Conservation (phyloP, 75 land plant genomes). For the Cunninghamia lanceolata region DNA sequence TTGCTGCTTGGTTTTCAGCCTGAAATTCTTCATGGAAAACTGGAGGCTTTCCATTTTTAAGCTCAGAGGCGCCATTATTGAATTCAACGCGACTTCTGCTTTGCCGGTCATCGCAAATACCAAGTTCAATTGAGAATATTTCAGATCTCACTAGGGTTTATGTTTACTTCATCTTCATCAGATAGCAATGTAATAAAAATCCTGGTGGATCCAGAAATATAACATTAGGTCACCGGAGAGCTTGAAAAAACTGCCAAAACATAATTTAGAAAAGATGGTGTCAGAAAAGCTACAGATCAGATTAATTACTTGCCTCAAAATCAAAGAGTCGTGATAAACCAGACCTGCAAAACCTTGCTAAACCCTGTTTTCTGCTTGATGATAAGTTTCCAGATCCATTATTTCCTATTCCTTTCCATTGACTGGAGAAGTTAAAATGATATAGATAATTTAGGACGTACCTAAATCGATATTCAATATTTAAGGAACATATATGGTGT, state of each 20-base stretch:
- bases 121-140: not conserved
- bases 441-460: too few species aligned
- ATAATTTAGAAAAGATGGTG: not conserved
- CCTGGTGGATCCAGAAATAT: not conserved
- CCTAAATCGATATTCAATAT: not conserved
- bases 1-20: slow-evolving; percentile 88
- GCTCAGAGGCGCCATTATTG: slow-evolving; percentile 1
- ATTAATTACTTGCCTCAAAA: not conserved
- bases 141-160: not conserved
- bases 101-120: slow-evolving; percentile 6
- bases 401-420: not conserved
- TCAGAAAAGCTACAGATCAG: not conserved
- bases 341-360: not conserved
- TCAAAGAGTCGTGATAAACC: not conserved
- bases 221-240: not conserved
- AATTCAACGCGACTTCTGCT: not conserved
- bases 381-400: not conserved
- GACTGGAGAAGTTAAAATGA: not conserved
- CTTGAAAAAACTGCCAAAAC: not conserved
- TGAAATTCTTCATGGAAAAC: slow-evolving; percentile 42
- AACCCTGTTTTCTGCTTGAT: not conserved
- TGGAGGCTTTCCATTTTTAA: slow-evolving; percentile 7
- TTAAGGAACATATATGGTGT: not conserved
- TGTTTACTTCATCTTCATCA: not conserved
- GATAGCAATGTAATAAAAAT: not conserved